Base-by-base conservation (phyloP, 2,329 filamentous ascomycete species). In the Diaporthe destruens region DNA sequence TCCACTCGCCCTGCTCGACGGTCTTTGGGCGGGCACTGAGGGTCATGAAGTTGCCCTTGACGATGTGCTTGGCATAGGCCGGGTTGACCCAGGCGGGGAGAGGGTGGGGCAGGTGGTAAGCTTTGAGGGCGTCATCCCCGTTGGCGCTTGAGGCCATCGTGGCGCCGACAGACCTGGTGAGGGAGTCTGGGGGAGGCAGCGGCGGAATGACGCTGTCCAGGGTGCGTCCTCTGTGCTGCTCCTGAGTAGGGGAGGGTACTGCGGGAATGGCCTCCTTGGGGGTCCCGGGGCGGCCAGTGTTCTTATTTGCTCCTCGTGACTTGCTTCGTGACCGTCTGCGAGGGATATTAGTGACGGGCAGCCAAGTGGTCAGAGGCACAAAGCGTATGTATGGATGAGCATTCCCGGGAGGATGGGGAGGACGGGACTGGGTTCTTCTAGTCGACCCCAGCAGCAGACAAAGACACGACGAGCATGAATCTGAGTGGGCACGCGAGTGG, bases 31-130 rank as follows among this genome's bases (percentile, higher is more conserved):
- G 91, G 72, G 93, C 93, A 77, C 94, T 95, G 71, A 97, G 84
- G 7, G 94, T 96, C 90, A 96, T 93, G 81, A 97, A 96, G 83
- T 96, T 97, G 74, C 94, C 94, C 84, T 94, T 96, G 77, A 96
- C 94, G 75, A 95, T 95, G 78, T 95, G 89, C 78, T 90, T 92
- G 72, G 92, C 90, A 78, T 92, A 90, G 74, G 88, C 84, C 63
- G 91, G 87, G 77, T 91, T 90, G 77, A 93, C 87, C 88, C 92
- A 93, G 76, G 91, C 83, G 8, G 91, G 91, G 51, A 86, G 80
- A 6, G 86, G 86, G 42, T 71, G 76, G 4, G 79, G 78, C 11
- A 80, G 77, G 69, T 77, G 78, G 67, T 80, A 80, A 29, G 77
- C 74, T 49, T 68, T 71, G 44, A 79, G 71, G 3, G 78, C 77